Evolutionary conservation across 192 early-diverging fungal genomes (phyloP).

Genomic region (Podila epigama): DNA sequence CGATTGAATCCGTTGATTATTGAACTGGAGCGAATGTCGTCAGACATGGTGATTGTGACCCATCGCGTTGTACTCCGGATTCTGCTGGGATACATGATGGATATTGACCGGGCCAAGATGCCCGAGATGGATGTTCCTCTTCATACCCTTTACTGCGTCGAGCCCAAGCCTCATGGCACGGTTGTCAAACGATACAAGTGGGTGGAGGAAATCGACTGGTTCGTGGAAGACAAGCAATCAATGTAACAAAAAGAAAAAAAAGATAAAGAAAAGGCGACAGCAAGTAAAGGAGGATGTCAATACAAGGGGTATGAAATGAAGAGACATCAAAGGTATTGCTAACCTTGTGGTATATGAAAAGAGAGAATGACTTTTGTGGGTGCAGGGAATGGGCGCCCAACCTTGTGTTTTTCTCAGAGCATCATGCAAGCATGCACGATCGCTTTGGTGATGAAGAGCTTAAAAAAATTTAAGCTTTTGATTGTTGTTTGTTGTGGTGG

Average conservation of each 20-base stretch:
- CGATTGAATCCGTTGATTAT: constrained; percentile 92
- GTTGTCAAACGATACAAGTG: constrained; percentile 29
- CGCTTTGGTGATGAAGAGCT: too few relatives aligned
- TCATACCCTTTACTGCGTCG: constrained; percentile 80
- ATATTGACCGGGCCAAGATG: constrained; percentile 82
- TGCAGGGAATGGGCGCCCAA: too few relatives aligned
- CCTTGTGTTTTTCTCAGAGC: too few relatives aligned
- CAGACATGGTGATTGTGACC: constrained; percentile 86
- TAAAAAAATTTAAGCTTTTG: too few relatives aligned
- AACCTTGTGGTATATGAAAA: too few relatives aligned
- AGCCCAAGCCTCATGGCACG: constrained; percentile 87
- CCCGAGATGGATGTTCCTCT: constrained; percentile 82
- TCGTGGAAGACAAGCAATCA: constrained; percentile 22
- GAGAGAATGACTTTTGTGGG: too few relatives aligned
- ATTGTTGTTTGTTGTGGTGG: too few relatives aligned
- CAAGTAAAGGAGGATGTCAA: too few relatives aligned
- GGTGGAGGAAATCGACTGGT: constrained; percentile 43
- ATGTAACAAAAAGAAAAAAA: background rate
- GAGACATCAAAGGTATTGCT: too few relatives aligned
- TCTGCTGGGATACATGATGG: constrained; percentile 89
- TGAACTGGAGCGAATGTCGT: constrained; percentile 93
- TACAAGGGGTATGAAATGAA: too few relatives aligned
- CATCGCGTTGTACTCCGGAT: constrained; percentile 93
- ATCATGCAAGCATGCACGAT: too few relatives aligned
- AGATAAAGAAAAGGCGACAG: background rate